These are phyloP conservation scores for Rosa persica DNA, from an alignment of 306 rosid genomes.

Conservation along the genomic window DNA sequence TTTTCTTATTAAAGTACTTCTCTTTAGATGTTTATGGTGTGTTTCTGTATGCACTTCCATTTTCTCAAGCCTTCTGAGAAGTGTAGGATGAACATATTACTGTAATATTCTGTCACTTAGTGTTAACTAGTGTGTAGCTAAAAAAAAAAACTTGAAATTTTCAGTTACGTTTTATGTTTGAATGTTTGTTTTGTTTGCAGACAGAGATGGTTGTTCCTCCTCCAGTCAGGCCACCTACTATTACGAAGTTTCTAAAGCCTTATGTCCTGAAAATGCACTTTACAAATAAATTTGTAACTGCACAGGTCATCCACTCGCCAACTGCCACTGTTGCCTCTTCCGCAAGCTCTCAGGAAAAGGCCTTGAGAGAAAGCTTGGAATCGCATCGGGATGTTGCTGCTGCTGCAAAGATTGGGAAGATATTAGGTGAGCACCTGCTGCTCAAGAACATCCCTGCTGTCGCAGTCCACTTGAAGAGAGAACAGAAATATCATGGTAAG, in stretches of 20 bases:
- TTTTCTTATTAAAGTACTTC: no score
- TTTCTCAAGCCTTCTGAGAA: no score
- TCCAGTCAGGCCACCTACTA: conserved; percentile 62
- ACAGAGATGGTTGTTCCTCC: conserved; percentile 74
- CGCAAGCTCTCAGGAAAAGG: conserved; percentile 83
- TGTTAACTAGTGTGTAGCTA: no score
- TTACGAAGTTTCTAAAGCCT: conserved; percentile 71
- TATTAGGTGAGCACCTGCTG: conserved; percentile 76
- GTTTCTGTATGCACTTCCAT: no score
- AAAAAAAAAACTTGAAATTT: no score
- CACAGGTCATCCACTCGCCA: conserved; percentile 75
- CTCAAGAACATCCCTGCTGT: conserved; percentile 75
- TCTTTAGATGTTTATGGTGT: no score
- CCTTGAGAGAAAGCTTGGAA: conserved; percentile 60
- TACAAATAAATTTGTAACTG: conserved; percentile 74
- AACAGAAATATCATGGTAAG: conserved; percentile 93
- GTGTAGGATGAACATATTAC: no score
- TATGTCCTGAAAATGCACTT: conserved; percentile 87
- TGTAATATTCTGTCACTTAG: no score
- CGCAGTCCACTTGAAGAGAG: conserved; percentile 74
- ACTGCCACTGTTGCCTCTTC: conserved; percentile 83
- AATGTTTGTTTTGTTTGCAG: not conserved
- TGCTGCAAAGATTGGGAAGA: conserved; percentile 80
- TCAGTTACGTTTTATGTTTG: no score
- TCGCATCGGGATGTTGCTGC: conserved; percentile 76